A percentile compares a stretch with the other conserved stretches of the same genome.
These are phyloP conservation scores for Arachnomyces sp. DNA, from an alignment of 2,329 filamentous ascomycete species.

Conservation along the genomic window DNA sequence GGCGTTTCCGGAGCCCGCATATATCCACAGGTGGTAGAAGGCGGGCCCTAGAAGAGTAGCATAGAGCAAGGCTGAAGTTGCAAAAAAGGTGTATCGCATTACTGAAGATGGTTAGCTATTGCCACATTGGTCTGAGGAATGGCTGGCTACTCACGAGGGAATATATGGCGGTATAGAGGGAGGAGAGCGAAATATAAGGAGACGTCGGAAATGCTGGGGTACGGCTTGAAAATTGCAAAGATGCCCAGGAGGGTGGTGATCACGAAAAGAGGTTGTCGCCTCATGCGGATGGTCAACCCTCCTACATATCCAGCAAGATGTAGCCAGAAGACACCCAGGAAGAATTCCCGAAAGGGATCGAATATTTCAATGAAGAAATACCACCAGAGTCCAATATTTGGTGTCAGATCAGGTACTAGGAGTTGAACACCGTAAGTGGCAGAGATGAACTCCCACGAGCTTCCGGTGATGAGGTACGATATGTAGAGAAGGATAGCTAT, in stretches of 20 bases:
- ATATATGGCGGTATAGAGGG: constrained; percentile 82
- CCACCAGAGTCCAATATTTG: constrained; percentile 97
- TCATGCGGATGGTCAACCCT: constrained; percentile 73
- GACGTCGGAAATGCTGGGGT: constrained; percentile 85
- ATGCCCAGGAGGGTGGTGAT: constrained; percentile 79
- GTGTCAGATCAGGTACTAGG: constrained; percentile 82
- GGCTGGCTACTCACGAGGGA: constrained; percentile 55
- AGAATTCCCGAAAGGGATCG: constrained; percentile 94
- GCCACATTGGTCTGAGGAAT: background rate
- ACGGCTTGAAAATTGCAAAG: constrained; percentile 93
- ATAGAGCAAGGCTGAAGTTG: constrained; percentile 75
- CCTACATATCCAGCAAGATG: constrained; percentile 86
- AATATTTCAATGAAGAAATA: constrained; percentile 99
- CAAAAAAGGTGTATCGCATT: constrained; percentile 88
- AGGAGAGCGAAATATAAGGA: constrained; percentile 77
- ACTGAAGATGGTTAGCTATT: constrained; percentile 44
- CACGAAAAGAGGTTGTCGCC: constrained; percentile 78
- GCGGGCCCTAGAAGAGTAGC: constrained; percentile 82
- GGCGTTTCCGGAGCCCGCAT: constrained; percentile 92
- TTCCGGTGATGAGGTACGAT: constrained; percentile 64
- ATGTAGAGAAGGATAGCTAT: constrained; percentile 59
- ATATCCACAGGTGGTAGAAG: constrained; percentile 97
- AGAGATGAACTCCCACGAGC: constrained; percentile 78
- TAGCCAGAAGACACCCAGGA: constrained; percentile 95
- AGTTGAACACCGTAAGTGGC: constrained; percentile 93